Conservation (phyloP, 441 rosid species). For the Syzygium syzygioides region DNA sequence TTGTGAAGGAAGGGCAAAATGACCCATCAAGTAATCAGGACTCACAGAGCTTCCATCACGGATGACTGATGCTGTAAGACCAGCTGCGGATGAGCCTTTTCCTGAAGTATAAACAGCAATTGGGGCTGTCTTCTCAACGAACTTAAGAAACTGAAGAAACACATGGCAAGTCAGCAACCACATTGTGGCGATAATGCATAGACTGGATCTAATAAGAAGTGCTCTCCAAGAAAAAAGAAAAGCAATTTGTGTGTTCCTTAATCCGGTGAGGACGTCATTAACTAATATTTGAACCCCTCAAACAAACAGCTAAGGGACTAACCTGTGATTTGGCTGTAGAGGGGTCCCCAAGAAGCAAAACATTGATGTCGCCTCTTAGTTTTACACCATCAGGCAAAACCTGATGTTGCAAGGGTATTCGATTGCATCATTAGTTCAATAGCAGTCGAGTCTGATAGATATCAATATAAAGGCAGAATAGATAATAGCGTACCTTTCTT, state of each 20-base stretch:
- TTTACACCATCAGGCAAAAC: conserved; percentile 90
- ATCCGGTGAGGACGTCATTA: neutral
- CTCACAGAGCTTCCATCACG: conserved; percentile 79
- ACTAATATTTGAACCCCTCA: neutral
- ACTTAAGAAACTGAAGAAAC: conserved; percentile 71
- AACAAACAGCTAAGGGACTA: conserved; percentile 2
- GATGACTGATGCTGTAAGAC: conserved; percentile 98
- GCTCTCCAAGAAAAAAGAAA: neutral
- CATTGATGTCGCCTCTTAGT: conserved; percentile 93
- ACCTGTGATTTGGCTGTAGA: conserved; percentile 99
- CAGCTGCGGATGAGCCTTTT: conserved; percentile 97
- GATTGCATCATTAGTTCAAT: conserved; percentile 2
- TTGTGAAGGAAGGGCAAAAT: neutral
- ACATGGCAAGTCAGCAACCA: conserved; percentile 19
- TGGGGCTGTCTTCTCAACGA: conserved; percentile 97
- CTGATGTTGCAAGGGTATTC: conserved; percentile 24
- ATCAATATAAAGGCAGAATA: neutral
- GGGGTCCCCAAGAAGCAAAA: conserved; percentile 92
- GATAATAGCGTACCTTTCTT: conserved; percentile 52
- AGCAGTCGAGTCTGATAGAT: neutral
- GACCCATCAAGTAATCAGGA: conserved; percentile 11
- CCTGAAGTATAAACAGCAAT: conserved; percentile 96
- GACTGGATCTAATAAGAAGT: neutral
- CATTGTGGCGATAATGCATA: neutral
- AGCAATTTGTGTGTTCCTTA: neutral